These are phyloP conservation scores for Circinella minor DNA, from an alignment of 371 early-diverging fungal genomes.

Conservation along the genomic window DNA sequence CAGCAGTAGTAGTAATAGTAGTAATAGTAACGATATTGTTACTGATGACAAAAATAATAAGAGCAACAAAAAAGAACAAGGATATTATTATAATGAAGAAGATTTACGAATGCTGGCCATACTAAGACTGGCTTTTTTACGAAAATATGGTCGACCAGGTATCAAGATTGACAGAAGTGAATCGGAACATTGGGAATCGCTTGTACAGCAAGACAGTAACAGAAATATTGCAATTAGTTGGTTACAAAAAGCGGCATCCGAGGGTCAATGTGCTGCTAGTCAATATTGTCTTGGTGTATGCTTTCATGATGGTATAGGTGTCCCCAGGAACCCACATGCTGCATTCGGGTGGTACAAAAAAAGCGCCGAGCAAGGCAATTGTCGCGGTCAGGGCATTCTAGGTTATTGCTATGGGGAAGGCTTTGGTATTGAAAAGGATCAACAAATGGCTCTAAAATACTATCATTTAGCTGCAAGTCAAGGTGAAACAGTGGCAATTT, in stretches of 20 bases:
- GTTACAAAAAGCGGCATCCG: conserved; percentile 58
- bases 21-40: no score
- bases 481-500: conserved; percentile 74
- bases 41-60: neutral
- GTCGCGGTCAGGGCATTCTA: conserved; percentile 73
- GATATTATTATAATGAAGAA: conserved; percentile 9
- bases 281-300: conserved; percentile 69
- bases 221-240: conserved; percentile 36
- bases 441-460: conserved; percentile 71
- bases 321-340: conserved; percentile 43
- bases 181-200: conserved; percentile 59
- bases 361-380: conserved; percentile 63
- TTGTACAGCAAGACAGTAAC: conserved; percentile 13
- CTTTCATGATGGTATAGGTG: conserved; percentile 70
- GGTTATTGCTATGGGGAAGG: conserved; percentile 83
- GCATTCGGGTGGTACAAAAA: conserved; percentile 66
- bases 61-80: conserved; percentile 22
- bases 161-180: conserved; percentile 70
- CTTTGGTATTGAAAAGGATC: conserved; percentile 73
- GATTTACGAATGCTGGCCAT: conserved; percentile 51
- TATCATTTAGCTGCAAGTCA: conserved; percentile 67
- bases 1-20: no score
- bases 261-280: conserved; percentile 33
- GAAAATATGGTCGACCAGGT: conserved; percentile 74
- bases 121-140: conserved; percentile 68